Conservation (phyloP, 257 asterid genomes). For the Cynanchum wilfordii region DNA sequence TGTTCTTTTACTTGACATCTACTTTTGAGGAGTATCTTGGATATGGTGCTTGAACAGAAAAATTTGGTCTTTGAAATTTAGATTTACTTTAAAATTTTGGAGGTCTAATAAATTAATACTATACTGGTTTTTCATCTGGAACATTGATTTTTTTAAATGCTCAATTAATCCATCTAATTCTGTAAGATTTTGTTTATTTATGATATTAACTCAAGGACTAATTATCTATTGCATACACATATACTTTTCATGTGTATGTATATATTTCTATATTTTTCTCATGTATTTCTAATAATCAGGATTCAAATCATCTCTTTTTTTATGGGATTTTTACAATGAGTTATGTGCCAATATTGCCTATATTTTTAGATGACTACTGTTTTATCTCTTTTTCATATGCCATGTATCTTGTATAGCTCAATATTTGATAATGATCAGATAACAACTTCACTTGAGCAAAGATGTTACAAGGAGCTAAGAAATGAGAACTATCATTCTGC, state of each 20-base stretch:
- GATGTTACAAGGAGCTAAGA: slow-evolving; percentile 92
- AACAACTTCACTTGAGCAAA: slow-evolving; percentile 79
- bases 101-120: neutral
- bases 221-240: neutral
- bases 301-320: neutral
- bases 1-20: neutral
- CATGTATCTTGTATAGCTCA: neutral
- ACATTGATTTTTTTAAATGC: neutral
- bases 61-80: neutral
- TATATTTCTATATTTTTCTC: neutral
- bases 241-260: neutral
- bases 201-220: neutral
- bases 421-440: slow-evolving; percentile 50
- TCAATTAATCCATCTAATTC: neutral
- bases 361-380: neutral
- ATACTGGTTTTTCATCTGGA: neutral
- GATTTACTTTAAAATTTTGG: too few relatives aligned
- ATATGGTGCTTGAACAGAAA: neutral
- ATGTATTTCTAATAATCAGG: neutral
- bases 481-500: slow-evolving; percentile 63
- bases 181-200: neutral
- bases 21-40: neutral
- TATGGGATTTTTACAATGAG: neutral
- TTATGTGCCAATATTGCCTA: neutral
- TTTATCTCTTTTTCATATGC: neutral